These are phyloP conservation scores for Pseudogymnoascus sp. DNA, from an alignment of 2,329 filamentous ascomycete genomes.

Conservation along the genomic window DNA sequence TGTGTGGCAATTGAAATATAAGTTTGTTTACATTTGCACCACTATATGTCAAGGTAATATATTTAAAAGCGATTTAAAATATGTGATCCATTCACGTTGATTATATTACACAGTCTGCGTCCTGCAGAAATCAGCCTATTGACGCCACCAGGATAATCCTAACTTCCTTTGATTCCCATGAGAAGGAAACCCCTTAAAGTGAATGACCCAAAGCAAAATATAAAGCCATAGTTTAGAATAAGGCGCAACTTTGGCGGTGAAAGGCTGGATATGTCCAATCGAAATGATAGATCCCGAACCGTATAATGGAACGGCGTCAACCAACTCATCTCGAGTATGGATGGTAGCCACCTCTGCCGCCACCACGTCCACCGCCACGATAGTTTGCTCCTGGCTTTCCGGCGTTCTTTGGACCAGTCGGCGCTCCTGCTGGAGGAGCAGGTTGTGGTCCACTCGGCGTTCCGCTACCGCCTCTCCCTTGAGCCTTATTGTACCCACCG, in stretches of 20 bases:
- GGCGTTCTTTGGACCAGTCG: slow-evolving; percentile 92
- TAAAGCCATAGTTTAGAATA: neutral
- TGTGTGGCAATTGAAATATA: neutral
- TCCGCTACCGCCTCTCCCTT: slow-evolving; percentile 22
- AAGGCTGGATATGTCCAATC: neutral
- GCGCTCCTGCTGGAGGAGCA: slow-evolving; percentile 69
- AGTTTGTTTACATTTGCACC: neutral
- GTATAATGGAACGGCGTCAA: neutral
- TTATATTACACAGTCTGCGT: slow-evolving; percentile 4
- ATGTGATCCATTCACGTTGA: neutral
- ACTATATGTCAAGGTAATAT: neutral
- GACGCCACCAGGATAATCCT: slow-evolving; percentile 5
- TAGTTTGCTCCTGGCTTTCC: slow-evolving; percentile 89
- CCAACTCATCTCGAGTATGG: slow-evolving; percentile 52
- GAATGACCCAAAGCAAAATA: neutral
- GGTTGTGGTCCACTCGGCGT: slow-evolving; percentile 32
- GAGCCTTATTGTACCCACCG: slow-evolving; percentile 26
- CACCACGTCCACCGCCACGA: slow-evolving; percentile 72
- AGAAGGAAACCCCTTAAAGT: neutral
- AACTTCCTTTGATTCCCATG: slow-evolving; percentile 2
- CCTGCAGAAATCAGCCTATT: neutral
- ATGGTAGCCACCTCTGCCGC: slow-evolving; percentile 68
- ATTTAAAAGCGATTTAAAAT: neutral
- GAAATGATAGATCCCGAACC: neutral
- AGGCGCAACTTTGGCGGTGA: neutral